Evolutionary conservation across 768 basidiomycete genomes (phyloP), one percentile per base, ranked within the genome.

Genomic region (Rhodotorula paludigena): DNA sequence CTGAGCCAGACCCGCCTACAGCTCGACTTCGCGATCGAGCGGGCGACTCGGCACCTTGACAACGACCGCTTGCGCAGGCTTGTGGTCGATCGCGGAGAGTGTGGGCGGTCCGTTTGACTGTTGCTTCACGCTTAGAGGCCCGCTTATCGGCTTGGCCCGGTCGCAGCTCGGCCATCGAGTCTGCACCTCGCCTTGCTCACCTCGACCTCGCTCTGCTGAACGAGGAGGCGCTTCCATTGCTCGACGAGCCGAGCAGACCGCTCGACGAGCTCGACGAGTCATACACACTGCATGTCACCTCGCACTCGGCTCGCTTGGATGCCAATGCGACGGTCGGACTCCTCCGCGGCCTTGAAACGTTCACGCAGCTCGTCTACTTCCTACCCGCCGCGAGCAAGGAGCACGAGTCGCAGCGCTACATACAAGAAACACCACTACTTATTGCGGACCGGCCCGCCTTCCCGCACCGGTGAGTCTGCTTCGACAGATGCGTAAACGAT

Each of bases 301-400:
- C 9, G 12, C 33, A 30, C 23, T 78, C n/a, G 87, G 86, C 21
- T 80, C 76, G 0, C 5, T 76, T 90, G 52, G 80, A 77, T 0
- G 86, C 88, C 14, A 85, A 83, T 69, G 84, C 57, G 55, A 84
- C 85, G 0, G 77, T 89, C 49, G 89, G 89, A 0, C 77, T 89
- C 30, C 82, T 85, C 62, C 79, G 89, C 60, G 89, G 89, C 5
- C 77, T 90, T 66, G 86, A 86, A n/a, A 90, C 88, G 1, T 90
- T 91, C 77, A 80, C 81, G 38, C 86, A 87, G 75, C 78, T 89
- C 42, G 87, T 85, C 81, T 89, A 87, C 73, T 48, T 45, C 23
- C 55, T 69, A 2, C 57, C 49, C 0, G 23, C 14, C 0, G 14
- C 25, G 14, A 14, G 10, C 3, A 16, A 14, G 10, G 25, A 1